These are phyloP conservation scores for Brasenia schreberi DNA, from an alignment of 164 flowering plant species.

Conservation along the genomic window DNA sequence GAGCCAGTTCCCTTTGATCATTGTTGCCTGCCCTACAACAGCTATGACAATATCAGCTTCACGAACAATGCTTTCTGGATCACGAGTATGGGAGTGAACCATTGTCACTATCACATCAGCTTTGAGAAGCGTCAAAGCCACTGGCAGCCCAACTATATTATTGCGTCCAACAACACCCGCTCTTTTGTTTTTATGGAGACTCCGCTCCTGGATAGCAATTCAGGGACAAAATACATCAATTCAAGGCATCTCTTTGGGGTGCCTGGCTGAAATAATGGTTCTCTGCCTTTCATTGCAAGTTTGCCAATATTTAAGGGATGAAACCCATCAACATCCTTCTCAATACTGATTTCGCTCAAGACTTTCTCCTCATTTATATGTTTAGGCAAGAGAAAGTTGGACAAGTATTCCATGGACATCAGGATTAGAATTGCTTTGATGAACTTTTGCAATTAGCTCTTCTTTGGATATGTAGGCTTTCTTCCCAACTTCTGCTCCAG, in stretches of 20 bases:
- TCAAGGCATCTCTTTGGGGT: too few species aligned
- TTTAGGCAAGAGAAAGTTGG: too few species aligned
- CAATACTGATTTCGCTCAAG: too few species aligned
- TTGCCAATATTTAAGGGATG: too few species aligned
- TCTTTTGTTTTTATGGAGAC: conserved; percentile 60
- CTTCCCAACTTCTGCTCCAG: conserved; percentile 59
- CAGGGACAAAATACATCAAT: conserved; percentile 16
- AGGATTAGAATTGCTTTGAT: too few species aligned
- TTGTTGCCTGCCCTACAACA: conserved; percentile 89
- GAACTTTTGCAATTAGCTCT: too few species aligned
- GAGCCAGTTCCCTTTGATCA: conserved; percentile 94
- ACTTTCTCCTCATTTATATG: too few species aligned
- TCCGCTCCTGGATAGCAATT: conserved; percentile 75
- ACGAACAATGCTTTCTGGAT: conserved; percentile 58
- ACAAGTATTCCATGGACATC: too few species aligned
- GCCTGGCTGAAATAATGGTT: too few species aligned
- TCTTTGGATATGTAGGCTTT: conserved; percentile 29
- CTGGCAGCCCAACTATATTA: conserved; percentile 67
- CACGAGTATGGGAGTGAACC: conserved; percentile 61
- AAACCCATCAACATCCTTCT: too few species aligned
- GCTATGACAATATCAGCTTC: conserved; percentile 92
- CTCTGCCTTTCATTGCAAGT: too few species aligned
- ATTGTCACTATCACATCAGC: conserved; percentile 88
- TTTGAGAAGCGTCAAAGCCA: conserved; percentile 68
- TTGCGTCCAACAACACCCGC: conserved; percentile 44